Conservation (phyloP, 2,329 filamentous ascomycete species). For the Aotearoamyces nothofagi region DNA sequence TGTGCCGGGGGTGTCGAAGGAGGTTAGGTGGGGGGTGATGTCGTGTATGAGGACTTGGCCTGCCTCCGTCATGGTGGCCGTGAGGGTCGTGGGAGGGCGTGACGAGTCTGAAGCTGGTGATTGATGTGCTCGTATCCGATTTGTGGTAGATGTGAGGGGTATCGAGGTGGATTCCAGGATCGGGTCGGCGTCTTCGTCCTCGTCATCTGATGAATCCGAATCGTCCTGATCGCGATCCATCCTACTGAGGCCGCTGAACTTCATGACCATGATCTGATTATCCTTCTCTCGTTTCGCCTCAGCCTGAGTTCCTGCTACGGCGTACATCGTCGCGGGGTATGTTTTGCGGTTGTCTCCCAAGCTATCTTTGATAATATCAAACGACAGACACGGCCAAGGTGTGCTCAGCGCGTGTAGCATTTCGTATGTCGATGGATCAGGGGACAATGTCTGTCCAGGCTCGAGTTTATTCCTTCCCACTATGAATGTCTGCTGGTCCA, state of each 20-base stretch:
- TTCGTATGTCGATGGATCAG: slow-evolving; percentile 89
- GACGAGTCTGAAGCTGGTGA: slow-evolving; percentile 55
- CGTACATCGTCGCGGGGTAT: slow-evolving; percentile 93
- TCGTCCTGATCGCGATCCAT: slow-evolving; percentile 61
- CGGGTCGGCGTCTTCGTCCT: slow-evolving; percentile 64
- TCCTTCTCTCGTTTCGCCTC: slow-evolving; percentile 61
- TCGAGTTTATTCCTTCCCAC: slow-evolving; percentile 86
- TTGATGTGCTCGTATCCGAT: slow-evolving; percentile 83
- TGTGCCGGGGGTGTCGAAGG: slow-evolving; percentile 81
- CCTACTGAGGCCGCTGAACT: slow-evolving; percentile 79
- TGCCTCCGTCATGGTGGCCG: slow-evolving; percentile 86
- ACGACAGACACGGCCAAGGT: slow-evolving; percentile 93
- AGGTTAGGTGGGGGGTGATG: slow-evolving; percentile 73
- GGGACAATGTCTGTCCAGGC: slow-evolving; percentile 77
- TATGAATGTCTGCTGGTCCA: slow-evolving; percentile 91
- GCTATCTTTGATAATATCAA: slow-evolving; percentile 76
- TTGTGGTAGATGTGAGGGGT: slow-evolving; percentile 74
- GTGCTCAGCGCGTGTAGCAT: slow-evolving; percentile 93
- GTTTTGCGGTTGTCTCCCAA: slow-evolving; percentile 79
- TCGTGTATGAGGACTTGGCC: slow-evolving; percentile 85
- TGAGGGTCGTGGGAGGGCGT: slow-evolving; percentile 64
- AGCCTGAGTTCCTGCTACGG: slow-evolving; percentile 88
- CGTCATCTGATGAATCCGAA: slow-evolving; percentile 56
- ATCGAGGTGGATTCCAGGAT: slow-evolving; percentile 89
- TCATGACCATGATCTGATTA: slow-evolving; percentile 91